Conservation (phyloP, 768 basidiomycete species). For the Kwoniella sp. region DNA sequence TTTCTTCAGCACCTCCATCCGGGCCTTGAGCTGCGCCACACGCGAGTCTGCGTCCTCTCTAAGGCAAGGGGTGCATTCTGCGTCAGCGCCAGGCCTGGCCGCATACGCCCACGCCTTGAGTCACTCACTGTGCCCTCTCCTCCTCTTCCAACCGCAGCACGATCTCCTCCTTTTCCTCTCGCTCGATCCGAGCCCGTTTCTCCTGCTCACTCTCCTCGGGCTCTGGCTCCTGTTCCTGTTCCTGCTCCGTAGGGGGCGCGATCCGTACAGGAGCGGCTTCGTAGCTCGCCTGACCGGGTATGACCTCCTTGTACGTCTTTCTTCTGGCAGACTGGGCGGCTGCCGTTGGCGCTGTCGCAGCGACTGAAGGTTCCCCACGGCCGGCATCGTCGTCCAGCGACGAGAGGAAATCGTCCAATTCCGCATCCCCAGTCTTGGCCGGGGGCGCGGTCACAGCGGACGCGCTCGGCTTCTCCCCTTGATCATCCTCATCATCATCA, state of each 20-base stretch:
- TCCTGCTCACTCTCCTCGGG: conserved; percentile 43
- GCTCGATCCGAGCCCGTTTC: conserved; percentile 24
- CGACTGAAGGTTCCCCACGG: neutral
- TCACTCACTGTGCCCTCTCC: conserved; percentile 47
- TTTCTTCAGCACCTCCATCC: conserved; percentile 44
- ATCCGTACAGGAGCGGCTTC: conserved; percentile 40
- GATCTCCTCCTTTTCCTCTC: conserved; percentile 49
- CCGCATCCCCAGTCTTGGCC: conserved; percentile 37
- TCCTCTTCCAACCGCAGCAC: conserved; percentile 45
- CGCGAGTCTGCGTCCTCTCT: conserved; percentile 44
- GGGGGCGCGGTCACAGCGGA: neutral
- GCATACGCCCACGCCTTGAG: too few relatives aligned
- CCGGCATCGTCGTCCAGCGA: conserved; percentile 19
- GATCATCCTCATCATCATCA: neutral
- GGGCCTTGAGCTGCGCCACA: conserved; percentile 31
- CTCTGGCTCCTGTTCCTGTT: conserved; percentile 27
- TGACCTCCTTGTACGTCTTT: conserved; percentile 33
- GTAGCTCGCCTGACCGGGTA: conserved; percentile 39
- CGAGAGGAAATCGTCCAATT: conserved; percentile 40
- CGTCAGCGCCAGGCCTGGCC: too few relatives aligned
- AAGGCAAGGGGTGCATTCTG: too few relatives aligned
- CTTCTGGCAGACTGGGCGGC: neutral
- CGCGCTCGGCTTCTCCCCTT: neutral
- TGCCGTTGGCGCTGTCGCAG: neutral
- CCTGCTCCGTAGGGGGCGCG: conserved; percentile 22